phyloP scores from a whole-genome alignment of 2,329 filamentous ascomycete species.

The Arthroderma sp. region DNA sequence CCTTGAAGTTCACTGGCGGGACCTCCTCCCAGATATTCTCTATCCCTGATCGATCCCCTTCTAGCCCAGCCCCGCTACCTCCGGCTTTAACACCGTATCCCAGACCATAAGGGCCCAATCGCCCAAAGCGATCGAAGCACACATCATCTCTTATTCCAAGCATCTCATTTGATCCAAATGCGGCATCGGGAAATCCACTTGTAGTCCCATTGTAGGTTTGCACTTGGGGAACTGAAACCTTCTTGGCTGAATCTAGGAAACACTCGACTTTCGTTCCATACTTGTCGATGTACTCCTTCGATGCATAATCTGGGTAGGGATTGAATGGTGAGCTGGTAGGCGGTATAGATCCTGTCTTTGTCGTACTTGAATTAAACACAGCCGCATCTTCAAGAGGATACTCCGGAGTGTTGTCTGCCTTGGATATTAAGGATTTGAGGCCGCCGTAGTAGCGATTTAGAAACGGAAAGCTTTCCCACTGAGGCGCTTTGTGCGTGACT shows the following conservation, averaged over 20 bases:
- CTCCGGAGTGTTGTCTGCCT: conserved; percentile 58
- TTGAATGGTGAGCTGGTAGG: conserved; percentile 40
- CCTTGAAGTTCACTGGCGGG: conserved; percentile 62
- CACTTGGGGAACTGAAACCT: conserved; percentile 53
- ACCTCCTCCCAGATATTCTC: conserved; percentile 62
- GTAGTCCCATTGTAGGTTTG: conserved; percentile 67
- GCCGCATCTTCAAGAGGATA: conserved; percentile 52
- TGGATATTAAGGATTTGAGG: conserved; percentile 54
- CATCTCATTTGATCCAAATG: conserved; percentile 75
- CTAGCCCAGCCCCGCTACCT: conserved; percentile 71
- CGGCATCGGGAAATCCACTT: conserved; percentile 68
- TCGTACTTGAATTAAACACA: not conserved
- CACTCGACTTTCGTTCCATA: conserved; percentile 57
- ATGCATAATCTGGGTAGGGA: conserved; percentile 55
- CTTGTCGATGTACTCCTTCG: conserved; percentile 41
- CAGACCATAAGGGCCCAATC: conserved; percentile 77
- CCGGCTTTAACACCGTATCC: conserved; percentile 70
- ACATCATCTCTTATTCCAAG: conserved; percentile 69
- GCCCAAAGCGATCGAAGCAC: conserved; percentile 85
- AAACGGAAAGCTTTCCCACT: conserved; percentile 80
- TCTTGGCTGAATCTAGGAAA: conserved; percentile 58
- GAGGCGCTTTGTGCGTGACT: conserved; percentile 38
- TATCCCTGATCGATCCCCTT: conserved; percentile 69
- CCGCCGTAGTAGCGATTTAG: conserved; percentile 84
- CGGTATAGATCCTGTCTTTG: not conserved